These are phyloP conservation scores for Saccharum spontaneum DNA, from an alignment of 176 grass and related monocot genomes.

Conservation along the genomic window DNA sequence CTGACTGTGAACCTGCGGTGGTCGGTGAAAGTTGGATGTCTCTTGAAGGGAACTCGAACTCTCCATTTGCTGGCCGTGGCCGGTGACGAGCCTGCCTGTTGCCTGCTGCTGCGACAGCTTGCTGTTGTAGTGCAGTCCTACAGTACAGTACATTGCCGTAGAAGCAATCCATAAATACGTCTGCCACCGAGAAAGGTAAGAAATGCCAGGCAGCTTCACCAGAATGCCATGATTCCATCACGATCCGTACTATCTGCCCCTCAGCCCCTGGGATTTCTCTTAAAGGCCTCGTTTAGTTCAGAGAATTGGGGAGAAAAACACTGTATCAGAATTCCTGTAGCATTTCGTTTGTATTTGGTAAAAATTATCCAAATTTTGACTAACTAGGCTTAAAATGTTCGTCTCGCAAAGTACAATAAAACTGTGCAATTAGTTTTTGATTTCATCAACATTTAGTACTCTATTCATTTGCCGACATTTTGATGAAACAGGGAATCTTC, in stretches of 20 bases:
- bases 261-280: neutral
- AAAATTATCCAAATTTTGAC: too few relatives aligned
- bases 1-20: neutral
- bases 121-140: neutral
- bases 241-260: neutral
- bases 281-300: too few relatives aligned
- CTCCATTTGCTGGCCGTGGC: neutral
- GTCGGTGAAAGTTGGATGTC: neutral
- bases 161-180: neutral
- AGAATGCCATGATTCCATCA: neutral
- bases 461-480: too few relatives aligned
- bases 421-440: too few relatives aligned
- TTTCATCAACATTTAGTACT: too few relatives aligned
- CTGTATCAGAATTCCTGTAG: too few relatives aligned
- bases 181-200: neutral
- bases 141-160: neutral
- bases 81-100: neutral
- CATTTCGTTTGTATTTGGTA: too few relatives aligned
- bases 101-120: neutral
- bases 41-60: constrained; percentile 28
- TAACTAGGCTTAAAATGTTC: too few relatives aligned
- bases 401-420: too few relatives aligned
- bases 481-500: too few relatives aligned
- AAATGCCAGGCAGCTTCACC: neutral
- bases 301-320: too few relatives aligned